A percentile compares a stretch with the other conserved stretches of the same genome.
Evolutionary conservation across 305 asterid genomes (phyloP).

Genomic region (Vinca major): DNA sequence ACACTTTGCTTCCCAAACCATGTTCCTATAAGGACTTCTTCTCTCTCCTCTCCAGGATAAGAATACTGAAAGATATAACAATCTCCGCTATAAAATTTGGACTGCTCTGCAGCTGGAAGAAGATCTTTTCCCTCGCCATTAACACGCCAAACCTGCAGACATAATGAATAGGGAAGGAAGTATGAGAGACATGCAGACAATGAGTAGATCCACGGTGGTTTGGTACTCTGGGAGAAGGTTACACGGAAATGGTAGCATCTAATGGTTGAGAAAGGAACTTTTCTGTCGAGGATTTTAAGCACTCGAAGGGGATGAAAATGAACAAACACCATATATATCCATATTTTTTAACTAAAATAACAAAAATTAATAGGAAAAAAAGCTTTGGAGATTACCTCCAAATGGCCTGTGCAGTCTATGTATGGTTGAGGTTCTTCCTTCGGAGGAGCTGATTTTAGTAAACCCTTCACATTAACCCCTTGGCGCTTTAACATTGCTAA

Average conservation of each 20-base stretch:
- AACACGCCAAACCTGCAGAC: slow-evolving; percentile 84
- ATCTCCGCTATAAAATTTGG: slow-evolving; percentile 91
- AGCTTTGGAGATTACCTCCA: slow-evolving; percentile 47
- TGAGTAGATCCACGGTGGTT: neutral
- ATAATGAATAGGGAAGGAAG: slow-evolving; percentile 11
- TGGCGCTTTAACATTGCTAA: slow-evolving; percentile 90
- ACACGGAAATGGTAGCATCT: neutral
- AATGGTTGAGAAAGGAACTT: neutral
- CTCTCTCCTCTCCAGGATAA: slow-evolving; percentile 76
- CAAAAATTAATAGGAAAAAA: neutral
- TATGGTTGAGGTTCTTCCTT: slow-evolving; percentile 72
- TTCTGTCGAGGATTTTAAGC: neutral
- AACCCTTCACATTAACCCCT: slow-evolving; percentile 93
- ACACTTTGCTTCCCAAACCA: slow-evolving; percentile 93
- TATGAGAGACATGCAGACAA: slow-evolving; percentile 1
- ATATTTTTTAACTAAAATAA: neutral
- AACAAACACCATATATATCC: neutral
- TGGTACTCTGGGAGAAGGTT: neutral
- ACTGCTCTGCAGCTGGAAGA: slow-evolving; percentile 63
- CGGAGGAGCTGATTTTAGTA: slow-evolving; percentile 72
- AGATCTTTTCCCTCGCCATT: slow-evolving; percentile 60
- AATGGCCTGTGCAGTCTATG: slow-evolving; percentile 91
- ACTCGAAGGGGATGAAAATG: neutral
- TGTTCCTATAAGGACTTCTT: slow-evolving; percentile 88
- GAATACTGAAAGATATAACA: slow-evolving; percentile 87